Conservation (phyloP, 306 rosid species). For the Comarum palustre region DNA sequence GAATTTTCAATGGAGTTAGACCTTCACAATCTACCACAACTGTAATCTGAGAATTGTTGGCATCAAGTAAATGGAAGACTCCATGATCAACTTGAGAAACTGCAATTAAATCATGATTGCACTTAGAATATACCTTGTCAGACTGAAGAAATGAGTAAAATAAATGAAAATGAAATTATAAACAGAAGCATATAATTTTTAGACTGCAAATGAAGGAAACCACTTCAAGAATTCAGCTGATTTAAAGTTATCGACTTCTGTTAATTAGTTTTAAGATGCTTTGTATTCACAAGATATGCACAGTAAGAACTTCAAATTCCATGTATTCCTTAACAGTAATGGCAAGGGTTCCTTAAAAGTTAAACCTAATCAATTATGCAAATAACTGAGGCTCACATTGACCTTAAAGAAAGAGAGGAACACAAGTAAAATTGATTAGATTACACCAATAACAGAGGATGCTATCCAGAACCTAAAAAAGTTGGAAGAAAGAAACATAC, state of each 20-base stretch:
- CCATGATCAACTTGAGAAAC: conserved; percentile 95
- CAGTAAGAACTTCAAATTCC: background rate
- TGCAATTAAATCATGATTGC: conserved; percentile 43
- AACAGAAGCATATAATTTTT: background rate
- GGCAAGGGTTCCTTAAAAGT: background rate
- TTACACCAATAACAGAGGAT: background rate
- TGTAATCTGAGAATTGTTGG: conserved; percentile 64
- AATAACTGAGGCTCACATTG: background rate
- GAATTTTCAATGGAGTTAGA: conserved; percentile 77
- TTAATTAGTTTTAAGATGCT: background rate
- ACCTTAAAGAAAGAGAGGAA: background rate
- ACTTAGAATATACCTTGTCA: conserved; percentile 24
- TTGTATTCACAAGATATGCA: background rate
- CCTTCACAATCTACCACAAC: conserved; percentile 97
- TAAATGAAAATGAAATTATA: background rate
- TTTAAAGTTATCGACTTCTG: background rate
- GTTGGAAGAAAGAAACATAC: conserved; percentile 43
- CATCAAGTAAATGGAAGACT: conserved; percentile 59
- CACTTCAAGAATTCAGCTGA: background rate
- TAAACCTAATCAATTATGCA: background rate
- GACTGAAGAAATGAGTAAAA: conserved; percentile 9
- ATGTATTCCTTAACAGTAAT: background rate
- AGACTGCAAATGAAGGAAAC: background rate
- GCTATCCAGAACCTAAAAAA: background rate
- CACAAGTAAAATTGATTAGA: background rate